Base-by-base conservation (phyloP, 768 basidiomycete genomes). In the Solioccasus polychromus region DNA sequence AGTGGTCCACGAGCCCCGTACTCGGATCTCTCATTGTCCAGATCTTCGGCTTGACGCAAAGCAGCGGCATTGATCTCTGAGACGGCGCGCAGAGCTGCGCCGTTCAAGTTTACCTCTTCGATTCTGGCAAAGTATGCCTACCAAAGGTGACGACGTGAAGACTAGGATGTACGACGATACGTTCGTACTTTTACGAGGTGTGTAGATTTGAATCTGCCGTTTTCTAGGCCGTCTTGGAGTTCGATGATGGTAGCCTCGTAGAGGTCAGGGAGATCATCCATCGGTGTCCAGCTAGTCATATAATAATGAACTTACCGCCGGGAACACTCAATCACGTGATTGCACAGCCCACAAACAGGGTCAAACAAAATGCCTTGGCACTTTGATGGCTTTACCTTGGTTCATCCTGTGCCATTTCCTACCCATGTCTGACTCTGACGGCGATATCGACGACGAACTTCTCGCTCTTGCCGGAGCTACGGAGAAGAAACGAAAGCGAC, bases 391-490 rank as follows among this genome's bases (percentile, higher is more conserved):
- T 12, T 51, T 30, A 30, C 2, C 31, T 40, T 20, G 17, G n/a
- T 23, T 42, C 35, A 8, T 41, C 22, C 8, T 35, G 30, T 41
- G 35, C 36, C 22, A 23, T 34, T 20, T 28, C 36, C 48, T 42
- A 17, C 51, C 50, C 49, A 76, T 78, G 76, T 75, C 77, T 32
- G 76, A 76, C 62, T 69, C 73, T 35, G 74, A 77, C 57, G 72
- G 71, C 23, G 69, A 79, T 52, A 69, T 78, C 36, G 71, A 71
- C 59, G 85, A 88, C 55, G 86, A 92, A 61, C 80, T 92, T 22
- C 82, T 92, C 34, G 88, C 79, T 57, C 83, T 93, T 35, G 86
- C 86, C 0, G 88, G 84, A 2, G 85, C 79, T 2, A 72, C 70
- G 26, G 71, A 79, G 40, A 82, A 85, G 61, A 85, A 82, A 63